Evolutionary conservation across 768 basidiomycete species (phyloP), one percentile per base, ranked within the genome.

Genomic region (Lactifluus subvellereus): DNA sequence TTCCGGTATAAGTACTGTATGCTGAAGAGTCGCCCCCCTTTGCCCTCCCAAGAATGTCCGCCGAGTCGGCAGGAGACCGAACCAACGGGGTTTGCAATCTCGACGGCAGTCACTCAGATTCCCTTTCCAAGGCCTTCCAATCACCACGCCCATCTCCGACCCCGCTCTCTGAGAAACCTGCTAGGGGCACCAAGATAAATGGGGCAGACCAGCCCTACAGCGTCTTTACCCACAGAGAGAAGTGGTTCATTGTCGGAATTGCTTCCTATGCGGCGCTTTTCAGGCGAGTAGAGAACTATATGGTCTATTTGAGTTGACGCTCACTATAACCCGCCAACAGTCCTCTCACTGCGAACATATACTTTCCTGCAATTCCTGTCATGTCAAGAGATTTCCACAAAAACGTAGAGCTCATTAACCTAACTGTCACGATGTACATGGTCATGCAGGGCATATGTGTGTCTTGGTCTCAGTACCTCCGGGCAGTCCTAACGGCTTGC

Each of bases 381-480:
- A 74, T 94, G 27, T 78, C 85, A 0, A 64, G 64, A 20, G 86
- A 76, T 4, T 90, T 94, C 69, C 71, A 85, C 68, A 82, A 84
- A 60, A 82, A 85, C 0, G 79, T 79, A 9, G 88, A 90, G 67
- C 76, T 85, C 10, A 91, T 93, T 45, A 92, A 91, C 70, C 71
- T 94, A 47, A 89, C 90, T 8, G 86, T 92, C 10, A 90, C 88
- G 0, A 80, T 88, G 69, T 89, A 90, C 71, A 84, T 92, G 76
- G 74, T 87, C 22, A 75, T 87, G 53, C 86, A 87, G 72, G 86
- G 83, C 9, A 68, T 86, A 48, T 79, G 86, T 86, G 63, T 38
- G 80, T 70, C 13, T 7, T 10, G 13, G n/a, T 27, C 30, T 22
- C 18, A 27, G 20, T 14, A 22, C 27, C 20, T 42, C 35, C 8